Evolutionary conservation across 2,329 filamentous ascomycete species (phyloP).

Genomic region (Thielaviopsis ethacetica): DNA sequence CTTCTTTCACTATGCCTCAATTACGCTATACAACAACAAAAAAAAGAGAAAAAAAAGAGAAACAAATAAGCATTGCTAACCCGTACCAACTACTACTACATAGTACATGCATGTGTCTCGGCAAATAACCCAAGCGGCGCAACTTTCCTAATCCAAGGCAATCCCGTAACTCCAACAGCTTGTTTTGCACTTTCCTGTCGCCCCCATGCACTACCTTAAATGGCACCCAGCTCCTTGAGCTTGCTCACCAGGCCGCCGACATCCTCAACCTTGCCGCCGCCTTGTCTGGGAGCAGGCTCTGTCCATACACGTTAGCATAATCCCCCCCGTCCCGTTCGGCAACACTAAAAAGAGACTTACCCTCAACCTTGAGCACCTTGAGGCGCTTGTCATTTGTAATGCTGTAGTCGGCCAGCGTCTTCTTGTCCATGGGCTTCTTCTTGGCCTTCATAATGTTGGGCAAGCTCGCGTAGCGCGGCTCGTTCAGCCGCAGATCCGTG

Average conservation of each 20-base stretch:
- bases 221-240: conserved; percentile 87
- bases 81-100: not conserved
- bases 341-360: conserved; percentile 29
- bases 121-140: not conserved
- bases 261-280: conserved; percentile 92
- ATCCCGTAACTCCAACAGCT: not conserved
- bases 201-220: conserved; percentile 31
- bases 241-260: conserved; percentile 88
- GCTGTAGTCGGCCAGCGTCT: conserved; percentile 67
- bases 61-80: too few species aligned
- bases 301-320: conserved; percentile 2
- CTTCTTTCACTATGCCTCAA: not conserved
- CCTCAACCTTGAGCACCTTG: conserved; percentile 78
- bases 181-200: not conserved
- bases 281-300: conserved; percentile 78
- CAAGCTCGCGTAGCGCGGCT: conserved; percentile 85
- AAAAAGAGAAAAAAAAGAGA: not conserved
- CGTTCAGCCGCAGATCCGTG: conserved; percentile 84
- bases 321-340: conserved; percentile 1
- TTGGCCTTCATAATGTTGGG: conserved; percentile 99
- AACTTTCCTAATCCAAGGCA: not conserved
- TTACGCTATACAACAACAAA: not conserved
- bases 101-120: not conserved
- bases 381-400: conserved; percentile 58
- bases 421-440: conserved; percentile 98